Base-by-base conservation (phyloP, 73 alveolate genomes). In the Tetrahymena elliotti region DNA sequence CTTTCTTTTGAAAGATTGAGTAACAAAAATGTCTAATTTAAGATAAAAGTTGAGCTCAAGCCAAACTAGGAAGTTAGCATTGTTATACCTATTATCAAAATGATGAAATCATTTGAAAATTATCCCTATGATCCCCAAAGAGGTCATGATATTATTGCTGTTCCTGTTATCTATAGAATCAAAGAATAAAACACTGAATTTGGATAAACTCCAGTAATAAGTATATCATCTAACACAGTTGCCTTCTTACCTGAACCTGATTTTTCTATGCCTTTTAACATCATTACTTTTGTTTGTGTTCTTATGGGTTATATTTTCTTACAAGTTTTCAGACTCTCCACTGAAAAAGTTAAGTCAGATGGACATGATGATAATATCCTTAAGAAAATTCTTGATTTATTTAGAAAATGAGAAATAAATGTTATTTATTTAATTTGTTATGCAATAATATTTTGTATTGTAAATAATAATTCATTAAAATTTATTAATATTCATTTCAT, bases 71-170 rank as follows among this genome's bases (percentile, higher is more conserved):
- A 68, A 68, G 88, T 68, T 24, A 68, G 38, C n/a, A 68, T 68
- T 68, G 88, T 24, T 68, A 68, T 68, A 22, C 88, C 88, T 24
- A 68, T 88, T 20, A 41, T 35, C 18, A 94, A 94, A 88, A 94
- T 38, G 83, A 34, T 94, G 35, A 94, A 94, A 27, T 36, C 93
- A 16, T 94, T 94, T 41, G 96, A 94, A 84, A 94, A 94, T 52
- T 94, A 88, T 88, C 95, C 95, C 24, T 93, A 94, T 35, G 96
- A 94, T 94, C 96, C 95, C 33, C 54, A 94, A 88, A 94, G 96
- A 92, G 95, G 82, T 84, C 84, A 39, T 34, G 83, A 94, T 37
- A 38, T 38, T 33, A 93, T 93, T 4, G 39, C 88, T 93, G 41
- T 83, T 15, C 95, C 95, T 38, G 38, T 93, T 37, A 93, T 37